Base-by-base conservation (phyloP, 1,139 yeast species). In the Magnusiomyces tetraspermus region DNA sequence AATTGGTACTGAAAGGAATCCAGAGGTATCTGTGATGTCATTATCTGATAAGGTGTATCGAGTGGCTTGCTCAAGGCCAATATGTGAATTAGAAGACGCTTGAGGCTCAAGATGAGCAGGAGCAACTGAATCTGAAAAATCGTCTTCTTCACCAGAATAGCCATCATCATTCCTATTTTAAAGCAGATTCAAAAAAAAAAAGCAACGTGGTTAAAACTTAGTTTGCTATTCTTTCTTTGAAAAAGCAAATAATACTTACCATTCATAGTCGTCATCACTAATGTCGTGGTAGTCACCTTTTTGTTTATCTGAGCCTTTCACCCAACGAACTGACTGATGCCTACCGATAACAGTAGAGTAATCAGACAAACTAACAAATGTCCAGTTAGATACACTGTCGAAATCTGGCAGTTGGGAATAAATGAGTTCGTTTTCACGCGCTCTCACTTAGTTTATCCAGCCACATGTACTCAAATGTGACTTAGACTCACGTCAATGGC, bases 311-410 rank as follows among this genome's bases (percentile, higher is more conserved):
- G 68, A 13, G 17, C 17, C 65, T 46, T 62, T 64, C 5, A 67
- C 71, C 73, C 73, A 69, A 21, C 73, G 64, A 55, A 62, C 64
- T 46, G 72, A 69, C 57, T 69, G 70, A 57, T 66, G 66, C 15
- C 72, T 65, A 19, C 67, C 66, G 15, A 68, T 71, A 3, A 57
- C 62, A 10, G 68, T 64, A 22, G 61, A 57, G 49, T 61, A 65
- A 43, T 62, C 55, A 50, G 59, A 52, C 46, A 58, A 53, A 33
- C 58, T 41, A 28, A 8, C n/a, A 17, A 15, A 33, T 13, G 10
- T 13, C 4, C n/a, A 15, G 38, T 33, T 33, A 33, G 38, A n/a
- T n/a, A n/a, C n/a, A n/a, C n/a, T n/a, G n/a, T n/a, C n/a, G n/a
- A n/a, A n/a, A n/a, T n/a, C n/a, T n/a, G n/a, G n/a, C n/a, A n/a